These are phyloP conservation scores for Trichoderma cornu-damae DNA, from an alignment of 2,329 filamentous ascomycete species.

Conservation along the genomic window DNA sequence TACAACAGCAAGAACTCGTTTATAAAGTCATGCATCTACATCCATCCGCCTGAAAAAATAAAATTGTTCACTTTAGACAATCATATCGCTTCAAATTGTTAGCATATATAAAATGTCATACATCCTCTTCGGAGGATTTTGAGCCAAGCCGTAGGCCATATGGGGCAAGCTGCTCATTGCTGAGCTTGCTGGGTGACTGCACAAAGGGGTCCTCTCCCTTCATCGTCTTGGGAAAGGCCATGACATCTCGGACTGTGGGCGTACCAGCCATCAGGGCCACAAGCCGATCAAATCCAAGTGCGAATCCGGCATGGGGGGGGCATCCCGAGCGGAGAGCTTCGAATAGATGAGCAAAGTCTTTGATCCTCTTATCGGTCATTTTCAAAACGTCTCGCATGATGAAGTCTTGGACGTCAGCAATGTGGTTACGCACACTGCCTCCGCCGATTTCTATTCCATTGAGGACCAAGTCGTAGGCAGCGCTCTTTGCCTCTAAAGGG, in stretches of 20 bases:
- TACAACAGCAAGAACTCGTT: not conserved
- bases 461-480: constrained; percentile 93
- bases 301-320: constrained; percentile 91
- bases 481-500: constrained; percentile 68
- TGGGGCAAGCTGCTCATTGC: constrained; percentile 47
- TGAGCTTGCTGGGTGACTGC: constrained; percentile 66
- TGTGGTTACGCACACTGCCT: constrained; percentile 87
- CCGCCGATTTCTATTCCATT: constrained; percentile 94
- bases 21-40: not conserved
- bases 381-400: constrained; percentile 78
- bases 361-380: constrained; percentile 66
- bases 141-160: constrained; percentile 40
- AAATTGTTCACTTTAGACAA: too few species aligned
- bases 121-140: not conserved
- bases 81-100: not conserved
- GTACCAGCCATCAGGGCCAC: constrained; percentile 73
- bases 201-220: constrained; percentile 84
- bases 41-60: not conserved
- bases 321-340: constrained; percentile 79
- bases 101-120: not conserved
- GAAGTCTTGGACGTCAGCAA: constrained; percentile 74
- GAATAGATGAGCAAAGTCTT: constrained; percentile 79
- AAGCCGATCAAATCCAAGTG: constrained; percentile 84
- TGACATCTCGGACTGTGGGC: constrained; percentile 81
- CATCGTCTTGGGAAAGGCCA: constrained; percentile 93